Percentiles rank a stretch among this genome's conserved stretches.
Evolutionary conservation across 1,284 basidiomycete genomes (phyloP).

Genomic region (Marasmius sp.): DNA sequence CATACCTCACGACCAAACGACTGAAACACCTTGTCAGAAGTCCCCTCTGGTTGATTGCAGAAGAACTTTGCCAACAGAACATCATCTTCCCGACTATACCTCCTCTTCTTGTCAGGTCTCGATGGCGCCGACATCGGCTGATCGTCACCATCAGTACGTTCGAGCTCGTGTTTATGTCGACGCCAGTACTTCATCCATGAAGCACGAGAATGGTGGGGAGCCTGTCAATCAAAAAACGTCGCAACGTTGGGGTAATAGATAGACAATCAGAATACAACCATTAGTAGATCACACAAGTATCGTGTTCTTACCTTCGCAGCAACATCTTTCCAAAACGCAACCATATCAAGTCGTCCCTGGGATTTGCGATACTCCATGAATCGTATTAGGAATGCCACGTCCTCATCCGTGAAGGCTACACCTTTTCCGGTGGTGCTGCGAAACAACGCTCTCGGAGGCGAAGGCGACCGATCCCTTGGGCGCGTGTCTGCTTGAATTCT

Average conservation of each 20-base stretch:
- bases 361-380: slow-evolving; percentile 74
- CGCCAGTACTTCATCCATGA: slow-evolving; percentile 91
- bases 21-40: slow-evolving; percentile 79
- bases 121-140: slow-evolving; percentile 57
- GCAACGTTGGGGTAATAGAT: neutral
- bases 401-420: slow-evolving; percentile 80
- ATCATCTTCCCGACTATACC: slow-evolving; percentile 76
- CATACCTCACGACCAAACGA: slow-evolving; percentile 65
- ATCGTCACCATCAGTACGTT: slow-evolving; percentile 53
- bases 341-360: slow-evolving; percentile 74
- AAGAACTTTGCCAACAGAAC: slow-evolving; percentile 74
- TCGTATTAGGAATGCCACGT: slow-evolving; percentile 69
- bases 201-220: slow-evolving; percentile 81
- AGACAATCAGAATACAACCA: neutral
- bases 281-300: neutral
- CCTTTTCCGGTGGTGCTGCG: slow-evolving; percentile 84
- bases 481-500: slow-evolving; percentile 39
- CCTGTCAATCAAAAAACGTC: slow-evolving; percentile 39
- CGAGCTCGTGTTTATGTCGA: slow-evolving; percentile 77
- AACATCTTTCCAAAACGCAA: slow-evolving; percentile 83
- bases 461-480: slow-evolving; percentile 64
- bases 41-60: slow-evolving; percentile 66
- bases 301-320: slow-evolving; percentile 56
- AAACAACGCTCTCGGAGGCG: slow-evolving; percentile 72
- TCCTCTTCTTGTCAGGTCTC: slow-evolving; percentile 80